Evolutionary conservation across 2,329 filamentous ascomycete species (phyloP).

Genomic region (Onygenales sp.): DNA sequence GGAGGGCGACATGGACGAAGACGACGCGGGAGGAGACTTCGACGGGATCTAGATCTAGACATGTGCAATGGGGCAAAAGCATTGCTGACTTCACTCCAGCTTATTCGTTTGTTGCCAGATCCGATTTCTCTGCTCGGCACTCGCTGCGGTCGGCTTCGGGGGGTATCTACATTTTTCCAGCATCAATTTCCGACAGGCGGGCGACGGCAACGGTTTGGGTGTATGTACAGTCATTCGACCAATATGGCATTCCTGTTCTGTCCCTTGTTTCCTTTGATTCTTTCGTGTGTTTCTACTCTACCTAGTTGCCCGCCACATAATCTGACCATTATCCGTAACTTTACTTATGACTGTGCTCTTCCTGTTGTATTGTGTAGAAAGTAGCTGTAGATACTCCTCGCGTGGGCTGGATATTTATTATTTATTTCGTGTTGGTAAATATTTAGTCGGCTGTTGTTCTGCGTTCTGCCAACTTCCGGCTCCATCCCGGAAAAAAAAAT

Average conservation of each 20-base stretch:
- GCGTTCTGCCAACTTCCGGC: neutral
- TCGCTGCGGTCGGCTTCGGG: neutral
- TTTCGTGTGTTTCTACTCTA: neutral
- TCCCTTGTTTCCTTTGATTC: constrained; percentile 3
- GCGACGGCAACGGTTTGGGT: constrained; percentile 5
- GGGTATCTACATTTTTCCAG: neutral
- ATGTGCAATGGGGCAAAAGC: constrained; percentile 4
- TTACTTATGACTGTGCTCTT: no score
- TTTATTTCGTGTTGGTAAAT: neutral
- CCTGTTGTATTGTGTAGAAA: no score
- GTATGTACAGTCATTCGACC: constrained; percentile 17
- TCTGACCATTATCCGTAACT: no score
- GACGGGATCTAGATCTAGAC: constrained; percentile 65
- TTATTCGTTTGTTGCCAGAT: neutral
- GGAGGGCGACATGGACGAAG: constrained; percentile 92
- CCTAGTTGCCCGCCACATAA: neutral
- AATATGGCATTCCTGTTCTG: constrained; percentile 7
- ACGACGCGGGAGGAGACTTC: constrained; percentile 91
- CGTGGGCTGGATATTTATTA: neutral
- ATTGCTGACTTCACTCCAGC: neutral
- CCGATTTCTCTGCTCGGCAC: neutral
- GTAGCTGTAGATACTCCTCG: no score
- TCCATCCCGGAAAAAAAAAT: constrained; percentile 3
- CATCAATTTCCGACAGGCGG: neutral
- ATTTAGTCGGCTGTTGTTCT: neutral